Evolutionary conservation across 108 stramenopile species (phyloP).

Genomic region (Epithemia pelagica): DNA sequence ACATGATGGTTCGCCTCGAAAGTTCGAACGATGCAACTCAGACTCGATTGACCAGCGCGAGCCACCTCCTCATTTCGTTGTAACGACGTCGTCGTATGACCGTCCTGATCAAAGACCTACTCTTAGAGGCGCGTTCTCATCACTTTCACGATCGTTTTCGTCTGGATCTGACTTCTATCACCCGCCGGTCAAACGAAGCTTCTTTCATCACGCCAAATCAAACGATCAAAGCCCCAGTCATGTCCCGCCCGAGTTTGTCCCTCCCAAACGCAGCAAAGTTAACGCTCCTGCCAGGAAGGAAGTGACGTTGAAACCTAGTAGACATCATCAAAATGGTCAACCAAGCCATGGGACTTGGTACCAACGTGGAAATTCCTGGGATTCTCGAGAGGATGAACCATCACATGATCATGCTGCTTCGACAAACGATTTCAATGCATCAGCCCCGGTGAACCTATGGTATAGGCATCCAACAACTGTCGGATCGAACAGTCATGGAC

Average conservation of each 20-base stretch:
- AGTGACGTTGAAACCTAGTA: not conserved
- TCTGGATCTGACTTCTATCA: not conserved
- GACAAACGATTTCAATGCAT: not conserved
- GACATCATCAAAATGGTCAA: not conserved
- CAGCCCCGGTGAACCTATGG: not conserved
- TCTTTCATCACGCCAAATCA: slow-evolving; percentile 4
- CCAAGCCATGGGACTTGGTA: not conserved
- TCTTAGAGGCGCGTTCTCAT: not conserved
- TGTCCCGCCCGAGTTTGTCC: slow-evolving; percentile 11
- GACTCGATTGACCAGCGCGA: slow-evolving; percentile 1
- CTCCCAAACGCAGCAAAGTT: slow-evolving; percentile 13
- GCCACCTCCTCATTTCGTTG: slow-evolving; percentile 1
- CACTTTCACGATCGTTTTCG: slow-evolving; percentile 1
- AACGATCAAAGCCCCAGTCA: not conserved
- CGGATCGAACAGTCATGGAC: not conserved
- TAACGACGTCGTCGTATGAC: not conserved
- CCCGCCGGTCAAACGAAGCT: slow-evolving; percentile 13
- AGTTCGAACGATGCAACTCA: not conserved
- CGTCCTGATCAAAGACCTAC: not conserved
- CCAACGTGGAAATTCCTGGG: not conserved
- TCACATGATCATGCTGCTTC: not conserved
- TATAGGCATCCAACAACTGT: not conserved
- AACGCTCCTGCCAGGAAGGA: not conserved
- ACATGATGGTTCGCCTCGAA: not conserved
- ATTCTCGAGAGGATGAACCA: not conserved